These are phyloP conservation scores for Hyaloscypha bicolor DNA, from an alignment of 495 filamentous ascomycete genomes.

Conservation along the genomic window DNA sequence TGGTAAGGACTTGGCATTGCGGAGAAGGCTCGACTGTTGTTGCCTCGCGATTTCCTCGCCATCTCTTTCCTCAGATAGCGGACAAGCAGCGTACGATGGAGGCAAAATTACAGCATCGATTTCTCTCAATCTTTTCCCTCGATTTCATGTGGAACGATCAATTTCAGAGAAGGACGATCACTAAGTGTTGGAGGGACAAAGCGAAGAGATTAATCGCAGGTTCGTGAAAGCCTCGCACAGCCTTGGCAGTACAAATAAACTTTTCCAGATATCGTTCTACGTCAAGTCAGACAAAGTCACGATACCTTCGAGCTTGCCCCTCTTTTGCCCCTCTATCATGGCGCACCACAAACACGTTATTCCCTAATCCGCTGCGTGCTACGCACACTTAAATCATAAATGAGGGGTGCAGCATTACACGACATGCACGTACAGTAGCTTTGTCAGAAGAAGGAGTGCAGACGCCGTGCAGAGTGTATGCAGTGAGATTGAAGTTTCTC, in stretches of 20 bases:
- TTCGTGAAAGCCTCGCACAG: background rate
- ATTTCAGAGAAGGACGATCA: background rate
- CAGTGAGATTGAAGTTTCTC: background rate
- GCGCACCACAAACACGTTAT: background rate
- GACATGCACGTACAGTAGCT: background rate
- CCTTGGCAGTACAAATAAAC: background rate
- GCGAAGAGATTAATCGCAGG: background rate
- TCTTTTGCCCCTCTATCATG: background rate
- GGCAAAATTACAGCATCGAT: background rate
- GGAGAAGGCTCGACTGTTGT: background rate
- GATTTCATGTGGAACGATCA: background rate
- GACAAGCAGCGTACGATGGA: background rate
- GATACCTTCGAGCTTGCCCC: background rate
- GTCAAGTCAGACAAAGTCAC: background rate
- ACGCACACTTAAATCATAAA: background rate
- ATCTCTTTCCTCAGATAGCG: background rate
- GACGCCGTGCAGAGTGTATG: background rate
- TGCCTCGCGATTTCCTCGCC: background rate
- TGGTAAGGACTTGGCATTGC: background rate
- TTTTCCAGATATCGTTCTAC: background rate
- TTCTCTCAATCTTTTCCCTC: background rate
- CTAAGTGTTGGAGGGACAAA: background rate
- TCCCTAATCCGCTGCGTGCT: background rate
- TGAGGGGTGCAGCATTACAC: slow-evolving; percentile 1
- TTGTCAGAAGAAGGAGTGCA: background rate